Conservation (phyloP, 2,329 filamentous ascomycete species). For the Lomentospora prolificans region DNA sequence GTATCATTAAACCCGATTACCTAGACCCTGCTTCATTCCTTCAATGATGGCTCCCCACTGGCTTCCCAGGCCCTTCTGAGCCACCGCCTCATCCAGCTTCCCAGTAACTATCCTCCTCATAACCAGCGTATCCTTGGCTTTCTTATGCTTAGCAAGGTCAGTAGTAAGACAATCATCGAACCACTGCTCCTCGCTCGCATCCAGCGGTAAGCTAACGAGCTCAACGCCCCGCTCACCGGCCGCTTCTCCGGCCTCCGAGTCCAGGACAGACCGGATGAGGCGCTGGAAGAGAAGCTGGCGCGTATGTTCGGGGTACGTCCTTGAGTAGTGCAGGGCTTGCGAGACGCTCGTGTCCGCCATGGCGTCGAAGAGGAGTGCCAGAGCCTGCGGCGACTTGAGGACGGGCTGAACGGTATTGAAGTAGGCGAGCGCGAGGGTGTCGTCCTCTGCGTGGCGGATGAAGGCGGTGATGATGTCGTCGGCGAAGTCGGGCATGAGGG, state of each 20-base stretch:
- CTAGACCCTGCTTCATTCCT: slow-evolving; percentile 37
- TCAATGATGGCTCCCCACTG: slow-evolving; percentile 41
- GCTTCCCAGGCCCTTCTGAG: slow-evolving; percentile 31
- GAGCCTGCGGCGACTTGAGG: slow-evolving; percentile 51
- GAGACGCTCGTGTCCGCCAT: slow-evolving; percentile 57
- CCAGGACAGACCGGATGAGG: slow-evolving; percentile 50
- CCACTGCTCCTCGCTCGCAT: slow-evolving; percentile 60
- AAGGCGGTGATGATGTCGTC: slow-evolving; percentile 70
- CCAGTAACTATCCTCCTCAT: slow-evolving; percentile 65
- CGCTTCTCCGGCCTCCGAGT: slow-evolving; percentile 25
- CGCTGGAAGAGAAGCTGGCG: slow-evolving; percentile 58
- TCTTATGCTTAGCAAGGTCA: slow-evolving; percentile 52
- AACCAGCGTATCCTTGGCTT: slow-evolving; percentile 62
- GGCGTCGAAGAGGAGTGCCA: slow-evolving; percentile 59
- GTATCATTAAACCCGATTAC: slow-evolving; percentile 4
- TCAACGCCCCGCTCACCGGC: slow-evolving; percentile 52
- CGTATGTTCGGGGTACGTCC: slow-evolving; percentile 50
- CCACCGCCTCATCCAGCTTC: slow-evolving; percentile 37
- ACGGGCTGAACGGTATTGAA: slow-evolving; percentile 67
- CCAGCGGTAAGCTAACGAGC: slow-evolving; percentile 64
- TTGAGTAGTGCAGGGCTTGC: slow-evolving; percentile 65
- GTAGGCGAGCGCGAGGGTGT: slow-evolving; percentile 63
- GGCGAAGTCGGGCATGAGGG: slow-evolving; percentile 68
- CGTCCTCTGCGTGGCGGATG: slow-evolving; percentile 56
- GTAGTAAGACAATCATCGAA: slow-evolving; percentile 60